Percentiles rank a stretch among this genome's conserved stretches.
Conservation (phyloP, 495 filamentous ascomycete genomes). For the Penicillium argentinense region DNA sequence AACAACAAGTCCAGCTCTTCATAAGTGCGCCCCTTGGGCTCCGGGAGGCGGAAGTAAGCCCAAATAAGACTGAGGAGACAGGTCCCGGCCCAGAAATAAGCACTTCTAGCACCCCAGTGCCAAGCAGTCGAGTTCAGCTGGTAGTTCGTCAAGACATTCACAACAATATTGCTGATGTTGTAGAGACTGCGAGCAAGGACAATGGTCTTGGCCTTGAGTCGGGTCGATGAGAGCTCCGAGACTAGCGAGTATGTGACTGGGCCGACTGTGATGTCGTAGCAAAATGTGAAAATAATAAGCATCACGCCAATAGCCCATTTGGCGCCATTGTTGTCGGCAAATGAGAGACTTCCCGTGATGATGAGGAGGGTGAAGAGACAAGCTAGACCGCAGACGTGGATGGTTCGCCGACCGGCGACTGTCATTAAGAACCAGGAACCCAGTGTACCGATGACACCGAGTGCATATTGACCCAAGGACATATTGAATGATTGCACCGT, state of each 20-base stretch:
- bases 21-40: slow-evolving; percentile 62
- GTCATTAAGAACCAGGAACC: slow-evolving; percentile 67
- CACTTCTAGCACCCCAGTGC: slow-evolving; percentile 65
- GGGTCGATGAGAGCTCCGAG: slow-evolving; percentile 62
- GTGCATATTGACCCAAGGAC: slow-evolving; percentile 64
- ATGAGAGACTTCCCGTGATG: slow-evolving; percentile 62
- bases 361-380: slow-evolving; percentile 57
- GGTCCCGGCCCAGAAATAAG: slow-evolving; percentile 68
- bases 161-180: slow-evolving; percentile 63
- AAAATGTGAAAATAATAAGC: slow-evolving; percentile 62
- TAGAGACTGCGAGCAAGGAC: slow-evolving; percentile 63
- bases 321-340: slow-evolving; percentile 41
- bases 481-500: slow-evolving; percentile 59
- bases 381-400: slow-evolving; percentile 63
- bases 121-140: slow-evolving; percentile 65
- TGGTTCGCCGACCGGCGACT: slow-evolving; percentile 59
- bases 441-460: slow-evolving; percentile 64
- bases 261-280: slow-evolving; percentile 68
- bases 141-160: slow-evolving; percentile 63
- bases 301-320: slow-evolving; percentile 47
- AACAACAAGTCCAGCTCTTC: slow-evolving; percentile 49
- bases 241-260: slow-evolving; percentile 73
- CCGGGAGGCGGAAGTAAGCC: slow-evolving; percentile 65
- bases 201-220: slow-evolving; percentile 68
- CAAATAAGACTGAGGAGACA: slow-evolving; percentile 64